These are phyloP conservation scores for Singerocomus rubriflavus DNA, from an alignment of 1,284 basidiomycete genomes.

Conservation along the genomic window DNA sequence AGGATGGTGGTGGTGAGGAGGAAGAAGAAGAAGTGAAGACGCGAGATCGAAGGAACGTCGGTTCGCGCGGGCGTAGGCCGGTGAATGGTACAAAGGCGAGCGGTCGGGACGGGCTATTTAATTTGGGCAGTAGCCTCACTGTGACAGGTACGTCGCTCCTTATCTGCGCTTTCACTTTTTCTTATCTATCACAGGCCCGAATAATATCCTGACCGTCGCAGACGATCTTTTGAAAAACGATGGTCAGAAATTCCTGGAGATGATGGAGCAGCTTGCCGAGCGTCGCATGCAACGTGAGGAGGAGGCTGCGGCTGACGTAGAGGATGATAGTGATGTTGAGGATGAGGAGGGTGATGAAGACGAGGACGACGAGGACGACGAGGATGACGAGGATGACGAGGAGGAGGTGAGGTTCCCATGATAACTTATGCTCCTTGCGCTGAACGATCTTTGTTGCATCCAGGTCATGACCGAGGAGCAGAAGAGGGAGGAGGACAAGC, in stretches of 20 bases:
- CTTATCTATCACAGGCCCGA: constrained; percentile 47
- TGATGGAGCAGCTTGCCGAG: constrained; percentile 99
- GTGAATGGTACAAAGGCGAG: constrained; percentile 41
- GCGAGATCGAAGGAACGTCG: constrained; percentile 34
- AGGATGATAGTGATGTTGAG: constrained; percentile 51
- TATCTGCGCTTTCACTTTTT: constrained; percentile 3
- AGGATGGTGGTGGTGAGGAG: constrained; percentile 48
- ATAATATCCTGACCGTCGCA: constrained; percentile 96
- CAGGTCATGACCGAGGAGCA: constrained; percentile 83
- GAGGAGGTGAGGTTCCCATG: constrained; percentile 41
- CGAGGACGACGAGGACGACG: constrained; percentile 44
- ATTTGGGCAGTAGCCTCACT: constrained; percentile 74
- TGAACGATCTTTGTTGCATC: constrained; percentile 16
- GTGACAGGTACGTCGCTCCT: constrained; percentile 67
- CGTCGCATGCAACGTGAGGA: constrained; percentile 91
- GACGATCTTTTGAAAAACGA: constrained; percentile 98
- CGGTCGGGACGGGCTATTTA: constrained; percentile 67
- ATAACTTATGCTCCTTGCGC: constrained; percentile 5
- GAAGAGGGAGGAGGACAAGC: constrained; percentile 97
- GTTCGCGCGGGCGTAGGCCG: constrained; percentile 34
- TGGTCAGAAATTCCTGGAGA: constrained; percentile 97
- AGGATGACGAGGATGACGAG: constrained; percentile 49
- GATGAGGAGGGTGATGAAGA: constrained; percentile 53
- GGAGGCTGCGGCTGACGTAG: constrained; percentile 77
- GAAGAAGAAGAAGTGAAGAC: constrained; percentile 51